phyloP scores from a whole-genome alignment of 192 early-diverging fungal genomes.

The Lunasporangiospora selenospora region DNA sequence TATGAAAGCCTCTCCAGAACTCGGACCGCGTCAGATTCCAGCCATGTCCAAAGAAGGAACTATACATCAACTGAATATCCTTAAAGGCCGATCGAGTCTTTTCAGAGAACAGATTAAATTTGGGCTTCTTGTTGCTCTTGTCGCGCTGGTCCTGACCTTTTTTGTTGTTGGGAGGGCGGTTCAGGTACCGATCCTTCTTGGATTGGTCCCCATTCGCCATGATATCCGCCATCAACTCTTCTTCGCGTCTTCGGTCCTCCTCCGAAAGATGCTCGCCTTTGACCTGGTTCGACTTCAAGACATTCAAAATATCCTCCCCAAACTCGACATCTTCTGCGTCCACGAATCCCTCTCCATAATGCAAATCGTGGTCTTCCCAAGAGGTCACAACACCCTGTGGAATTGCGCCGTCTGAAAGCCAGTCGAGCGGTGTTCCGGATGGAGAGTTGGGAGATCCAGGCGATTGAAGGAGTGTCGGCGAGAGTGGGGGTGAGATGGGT shows the following conservation, averaged over 20 bases:
- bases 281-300: not conserved
- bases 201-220: conserved; percentile 30
- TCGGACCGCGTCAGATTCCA: conserved; percentile 47
- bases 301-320: conserved; percentile 2
- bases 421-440: conserved; percentile 7
- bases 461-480: conserved; percentile 14
- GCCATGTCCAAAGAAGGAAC: conserved; percentile 51
- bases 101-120: conserved; percentile 37
- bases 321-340: conserved; percentile 10
- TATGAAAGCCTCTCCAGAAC: conserved; percentile 46
- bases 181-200: conserved; percentile 39
- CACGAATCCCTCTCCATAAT: not conserved
- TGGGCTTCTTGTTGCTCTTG: conserved; percentile 34
- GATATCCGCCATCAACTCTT: conserved; percentile 38
- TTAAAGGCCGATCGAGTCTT: conserved; percentile 50
- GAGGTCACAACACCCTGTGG: conserved; percentile 4
- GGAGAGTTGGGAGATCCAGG: conserved; percentile 5
- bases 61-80: conserved; percentile 48
- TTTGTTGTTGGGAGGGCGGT: too few relatives aligned
- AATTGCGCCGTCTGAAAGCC: conserved; percentile 12
- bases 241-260: conserved; percentile 24
- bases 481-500: conserved; percentile 23
- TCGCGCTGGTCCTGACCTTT: not conserved
- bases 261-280: conserved; percentile 36
- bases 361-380: conserved; percentile 19